phyloP scores from a whole-genome alignment of 148 eudicot species.

The Agrostemma githago region DNA sequence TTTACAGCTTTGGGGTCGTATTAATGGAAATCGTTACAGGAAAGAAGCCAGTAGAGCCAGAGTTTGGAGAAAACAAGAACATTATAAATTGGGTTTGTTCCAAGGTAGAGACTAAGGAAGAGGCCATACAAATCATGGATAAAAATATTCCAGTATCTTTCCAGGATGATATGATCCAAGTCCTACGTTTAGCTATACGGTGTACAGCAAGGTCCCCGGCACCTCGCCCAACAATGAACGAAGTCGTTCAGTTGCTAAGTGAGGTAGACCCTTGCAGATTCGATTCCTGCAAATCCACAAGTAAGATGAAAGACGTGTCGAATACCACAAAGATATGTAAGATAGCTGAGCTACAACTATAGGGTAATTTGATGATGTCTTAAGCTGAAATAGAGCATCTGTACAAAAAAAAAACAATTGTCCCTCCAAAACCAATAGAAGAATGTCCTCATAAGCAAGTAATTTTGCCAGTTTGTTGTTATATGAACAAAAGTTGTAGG shows the following conservation, averaged over 20 bases:
- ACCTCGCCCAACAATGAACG: constrained; percentile 83
- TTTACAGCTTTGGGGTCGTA: constrained; percentile 95
- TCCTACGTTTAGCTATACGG: constrained; percentile 63
- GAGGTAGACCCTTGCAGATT: constrained; percentile 74
- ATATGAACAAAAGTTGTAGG: constrained; percentile 26
- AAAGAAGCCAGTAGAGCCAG: constrained; percentile 81
- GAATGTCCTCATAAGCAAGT: constrained; percentile 23
- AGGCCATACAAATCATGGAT: constrained; percentile 69
- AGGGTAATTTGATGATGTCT: constrained; percentile 24
- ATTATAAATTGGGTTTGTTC: constrained; percentile 80
- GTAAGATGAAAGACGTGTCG: constrained; percentile 42
- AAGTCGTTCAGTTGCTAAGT: constrained; percentile 62
- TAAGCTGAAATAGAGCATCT: constrained; percentile 36
- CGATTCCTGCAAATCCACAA: constrained; percentile 44
- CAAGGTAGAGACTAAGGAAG: constrained; percentile 76
- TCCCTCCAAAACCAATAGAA: constrained; percentile 28
- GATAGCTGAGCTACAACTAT: constrained; percentile 28
- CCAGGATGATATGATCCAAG: constrained; percentile 68
- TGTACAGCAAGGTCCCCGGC: constrained; percentile 57
- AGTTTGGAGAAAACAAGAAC: constrained; percentile 90
- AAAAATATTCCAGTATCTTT: constrained; percentile 47
- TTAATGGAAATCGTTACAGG: constrained; percentile 90
- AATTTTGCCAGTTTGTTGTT: constrained; percentile 30
- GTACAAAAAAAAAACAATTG: constrained; percentile 33
- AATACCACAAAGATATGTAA: constrained; percentile 34